Percentiles rank a stretch among this genome's conserved stretches.
These are phyloP conservation scores for Thermochaetoides thermophila DNA, from an alignment of 495 filamentous ascomycete species.

Conservation along the genomic window DNA sequence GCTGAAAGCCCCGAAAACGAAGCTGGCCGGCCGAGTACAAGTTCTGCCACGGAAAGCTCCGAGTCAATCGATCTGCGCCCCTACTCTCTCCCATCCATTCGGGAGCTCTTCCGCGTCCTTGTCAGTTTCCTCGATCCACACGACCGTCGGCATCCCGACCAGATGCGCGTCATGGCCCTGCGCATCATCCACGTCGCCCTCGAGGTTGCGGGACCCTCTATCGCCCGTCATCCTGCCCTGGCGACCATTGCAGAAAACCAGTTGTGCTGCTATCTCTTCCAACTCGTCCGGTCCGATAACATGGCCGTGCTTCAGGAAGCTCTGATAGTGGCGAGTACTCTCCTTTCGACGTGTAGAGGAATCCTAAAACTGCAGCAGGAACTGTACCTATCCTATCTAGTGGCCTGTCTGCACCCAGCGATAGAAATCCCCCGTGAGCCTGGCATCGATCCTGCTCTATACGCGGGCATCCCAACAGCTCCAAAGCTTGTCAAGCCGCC, in stretches of 20 bases:
- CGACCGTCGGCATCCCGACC: conserved; percentile 79
- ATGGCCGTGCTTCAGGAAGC: conserved; percentile 86
- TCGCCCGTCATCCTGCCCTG: conserved; percentile 81
- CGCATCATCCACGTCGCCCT: conserved; percentile 95
- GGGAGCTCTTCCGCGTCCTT: conserved; percentile 87
- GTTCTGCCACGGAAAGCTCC: conserved; percentile 20
- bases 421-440: conserved; percentile 85
- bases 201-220: conserved; percentile 90
- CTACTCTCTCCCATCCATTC: conserved; percentile 84
- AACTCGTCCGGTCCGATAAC: conserved; percentile 91
- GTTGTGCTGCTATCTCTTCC: conserved; percentile 87
- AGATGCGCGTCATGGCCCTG: conserved; percentile 92
- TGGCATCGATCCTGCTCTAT: conserved; percentile 80
- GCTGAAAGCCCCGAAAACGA: conserved; percentile 11
- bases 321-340: conserved; percentile 76
- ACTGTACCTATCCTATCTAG: conserved; percentile 84
- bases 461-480: conserved; percentile 82
- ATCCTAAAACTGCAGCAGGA: conserved; percentile 96
- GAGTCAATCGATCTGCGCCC: conserved; percentile 54
- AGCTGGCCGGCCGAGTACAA: conserved; percentile 17
- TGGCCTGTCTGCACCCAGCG: conserved; percentile 81
- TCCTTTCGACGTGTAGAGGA: conserved; percentile 80
- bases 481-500: conserved; percentile 74
- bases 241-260: conserved; percentile 84
- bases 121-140: conserved; percentile 90